Conservation (phyloP, 2,329 filamentous ascomycete genomes). For the Ophiocordyceps camponoti-leonardi region DNA sequence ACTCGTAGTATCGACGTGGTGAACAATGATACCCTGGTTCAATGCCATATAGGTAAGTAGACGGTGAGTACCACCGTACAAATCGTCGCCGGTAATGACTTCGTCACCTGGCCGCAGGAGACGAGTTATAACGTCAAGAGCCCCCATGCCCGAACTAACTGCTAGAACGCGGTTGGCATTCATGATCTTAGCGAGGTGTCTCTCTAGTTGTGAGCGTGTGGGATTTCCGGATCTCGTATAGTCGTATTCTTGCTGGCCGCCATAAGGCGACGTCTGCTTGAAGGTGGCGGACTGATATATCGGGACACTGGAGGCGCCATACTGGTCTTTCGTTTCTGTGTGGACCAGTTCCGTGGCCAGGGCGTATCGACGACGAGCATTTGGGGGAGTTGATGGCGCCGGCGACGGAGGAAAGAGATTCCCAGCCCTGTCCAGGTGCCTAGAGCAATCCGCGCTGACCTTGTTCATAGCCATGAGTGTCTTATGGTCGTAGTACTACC, state of each 20-base stretch:
- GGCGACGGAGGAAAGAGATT: slow-evolving; percentile 81
- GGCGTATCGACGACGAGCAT: slow-evolving; percentile 69
- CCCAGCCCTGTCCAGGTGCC: slow-evolving; percentile 61
- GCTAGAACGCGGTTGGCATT: slow-evolving; percentile 79
- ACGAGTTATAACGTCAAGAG: slow-evolving; percentile 87
- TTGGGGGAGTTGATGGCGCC: slow-evolving; percentile 76
- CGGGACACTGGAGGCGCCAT: slow-evolving; percentile 87
- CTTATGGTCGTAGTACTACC: neutral
- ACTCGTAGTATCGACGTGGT: slow-evolving; percentile 88
- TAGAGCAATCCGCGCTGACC: slow-evolving; percentile 18
- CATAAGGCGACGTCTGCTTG: slow-evolving; percentile 70
- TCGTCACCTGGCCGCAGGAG: slow-evolving; percentile 85
- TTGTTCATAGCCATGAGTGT: neutral
- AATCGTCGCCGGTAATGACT: slow-evolving; percentile 89
- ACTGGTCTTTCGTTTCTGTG: slow-evolving; percentile 91
- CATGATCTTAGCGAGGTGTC: slow-evolving; percentile 98
- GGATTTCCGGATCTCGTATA: slow-evolving; percentile 97
- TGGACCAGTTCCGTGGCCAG: slow-evolving; percentile 93
- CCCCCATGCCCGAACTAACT: slow-evolving; percentile 93
- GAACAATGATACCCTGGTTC: slow-evolving; percentile 81
- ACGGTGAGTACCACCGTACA: slow-evolving; percentile 91
- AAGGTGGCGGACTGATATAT: slow-evolving; percentile 99
- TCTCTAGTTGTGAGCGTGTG: slow-evolving; percentile 86
- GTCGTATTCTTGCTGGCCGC: slow-evolving; percentile 79
- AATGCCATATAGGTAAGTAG: slow-evolving; percentile 81